These are phyloP conservation scores for Leptographium wingfieldii DNA, from an alignment of 2,329 filamentous ascomycete genomes.

Conservation along the genomic window DNA sequence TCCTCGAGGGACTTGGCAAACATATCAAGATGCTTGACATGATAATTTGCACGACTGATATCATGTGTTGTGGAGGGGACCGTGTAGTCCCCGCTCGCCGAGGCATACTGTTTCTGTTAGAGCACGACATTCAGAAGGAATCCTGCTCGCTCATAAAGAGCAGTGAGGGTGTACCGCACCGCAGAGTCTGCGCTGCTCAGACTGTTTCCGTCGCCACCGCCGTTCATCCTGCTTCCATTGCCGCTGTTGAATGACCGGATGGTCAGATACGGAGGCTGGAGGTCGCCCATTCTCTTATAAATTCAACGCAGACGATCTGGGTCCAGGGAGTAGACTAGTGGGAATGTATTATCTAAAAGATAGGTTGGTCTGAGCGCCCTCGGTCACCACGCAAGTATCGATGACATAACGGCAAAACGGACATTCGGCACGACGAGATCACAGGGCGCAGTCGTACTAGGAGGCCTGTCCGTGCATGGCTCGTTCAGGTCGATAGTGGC, in stretches of 20 bases:
- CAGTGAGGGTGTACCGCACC: conserved; percentile 22
- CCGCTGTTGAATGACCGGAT: conserved; percentile 36
- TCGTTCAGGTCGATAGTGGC: background rate
- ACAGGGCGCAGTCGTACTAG: background rate
- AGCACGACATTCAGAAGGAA: background rate
- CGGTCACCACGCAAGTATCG: background rate
- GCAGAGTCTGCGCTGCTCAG: conserved; percentile 35
- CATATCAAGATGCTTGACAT: conserved; percentile 41
- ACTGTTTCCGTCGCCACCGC: conserved; percentile 31
- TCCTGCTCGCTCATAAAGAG: background rate
- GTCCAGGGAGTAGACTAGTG: background rate
- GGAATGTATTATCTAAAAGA: background rate
- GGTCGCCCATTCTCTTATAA: conserved; percentile 24
- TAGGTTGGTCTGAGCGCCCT: background rate
- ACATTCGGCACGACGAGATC: background rate
- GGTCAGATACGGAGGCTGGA: conserved; percentile 36
- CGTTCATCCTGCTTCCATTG: conserved; percentile 28
- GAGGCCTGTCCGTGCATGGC: background rate
- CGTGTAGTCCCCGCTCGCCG: conserved; percentile 23
- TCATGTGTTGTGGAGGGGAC: conserved; percentile 38
- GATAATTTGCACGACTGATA: conserved; percentile 43
- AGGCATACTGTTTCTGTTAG: conserved; percentile 26
- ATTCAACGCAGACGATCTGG: background rate
- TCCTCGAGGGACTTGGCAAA: conserved; percentile 43
- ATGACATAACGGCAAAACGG: background rate